These are phyloP conservation scores for Asparagopsis taxiformis DNA, from an alignment of 31 red algal species.

Conservation along the genomic window DNA sequence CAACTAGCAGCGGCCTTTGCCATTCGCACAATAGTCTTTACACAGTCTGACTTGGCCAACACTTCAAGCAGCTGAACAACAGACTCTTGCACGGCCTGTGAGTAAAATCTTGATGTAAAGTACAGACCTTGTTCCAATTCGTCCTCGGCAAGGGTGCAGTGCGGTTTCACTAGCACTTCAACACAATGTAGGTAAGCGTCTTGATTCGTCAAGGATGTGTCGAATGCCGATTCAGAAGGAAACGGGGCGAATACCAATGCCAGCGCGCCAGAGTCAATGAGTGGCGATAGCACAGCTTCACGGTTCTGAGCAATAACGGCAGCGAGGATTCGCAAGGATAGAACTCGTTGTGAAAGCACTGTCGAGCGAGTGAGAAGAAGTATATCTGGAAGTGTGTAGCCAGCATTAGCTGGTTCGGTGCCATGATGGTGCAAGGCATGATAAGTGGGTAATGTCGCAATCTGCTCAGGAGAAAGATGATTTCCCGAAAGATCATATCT, in stretches of 20 bases:
- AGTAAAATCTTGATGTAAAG: conserved; percentile 54
- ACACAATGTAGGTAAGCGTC: conserved; percentile 35
- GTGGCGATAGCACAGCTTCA: conserved; percentile 17
- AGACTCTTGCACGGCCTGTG: not conserved
- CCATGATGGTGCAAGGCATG: conserved; percentile 79
- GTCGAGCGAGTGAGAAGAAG: conserved; percentile 58
- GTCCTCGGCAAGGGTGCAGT: not conserved
- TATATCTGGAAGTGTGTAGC: conserved; percentile 74
- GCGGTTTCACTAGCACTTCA: conserved; percentile 12
- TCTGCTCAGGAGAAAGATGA: conserved; percentile 30
- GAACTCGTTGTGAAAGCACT: conserved; percentile 49
- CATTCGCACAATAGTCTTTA: conserved; percentile 24
- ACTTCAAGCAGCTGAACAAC: not conserved
- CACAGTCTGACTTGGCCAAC: conserved; percentile 27
- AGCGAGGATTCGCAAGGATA: conserved; percentile 54
- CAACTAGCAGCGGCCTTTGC: conserved; percentile 5
- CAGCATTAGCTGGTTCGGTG: conserved; percentile 49
- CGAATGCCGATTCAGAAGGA: conserved; percentile 22
- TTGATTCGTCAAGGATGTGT: conserved; percentile 32
- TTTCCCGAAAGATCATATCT: conserved; percentile 60
- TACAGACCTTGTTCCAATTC: conserved; percentile 28
- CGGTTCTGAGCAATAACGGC: conserved; percentile 28
- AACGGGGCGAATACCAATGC: conserved; percentile 36
- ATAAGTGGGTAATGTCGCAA: conserved; percentile 37
- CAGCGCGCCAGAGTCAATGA: conserved; percentile 43